Evolutionary conservation across 495 filamentous ascomycete genomes (phyloP).

Genomic region (Penicillium tannophilum): DNA sequence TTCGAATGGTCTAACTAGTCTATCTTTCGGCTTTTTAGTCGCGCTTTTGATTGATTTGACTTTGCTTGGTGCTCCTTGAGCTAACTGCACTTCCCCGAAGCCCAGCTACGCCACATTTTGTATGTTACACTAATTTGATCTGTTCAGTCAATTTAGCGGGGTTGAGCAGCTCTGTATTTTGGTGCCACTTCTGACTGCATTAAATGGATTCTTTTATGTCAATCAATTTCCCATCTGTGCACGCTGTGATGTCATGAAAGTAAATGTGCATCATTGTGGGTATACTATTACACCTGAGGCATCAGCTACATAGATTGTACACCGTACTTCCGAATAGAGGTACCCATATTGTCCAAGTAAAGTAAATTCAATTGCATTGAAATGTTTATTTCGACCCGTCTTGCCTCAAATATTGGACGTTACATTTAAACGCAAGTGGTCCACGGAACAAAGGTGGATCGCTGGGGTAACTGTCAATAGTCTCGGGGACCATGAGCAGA

Average conservation of each 20-base stretch:
- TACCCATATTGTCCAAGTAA: too few species aligned
- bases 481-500: not conserved
- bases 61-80: not conserved
- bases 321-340: not conserved
- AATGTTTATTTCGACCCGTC: not conserved
- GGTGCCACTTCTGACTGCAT: not conserved
- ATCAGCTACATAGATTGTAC: not conserved
- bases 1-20: not conserved
- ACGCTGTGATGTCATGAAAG: not conserved
- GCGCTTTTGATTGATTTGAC: not conserved
- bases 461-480: constrained; percentile 10
- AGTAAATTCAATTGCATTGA: not conserved
- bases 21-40: not conserved
- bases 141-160: not conserved
- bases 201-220: not conserved
- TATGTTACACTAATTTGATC: constrained; percentile 1
- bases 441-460: constrained; percentile 20
- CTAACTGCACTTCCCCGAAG: constrained; percentile 4
- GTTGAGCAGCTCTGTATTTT: not conserved
- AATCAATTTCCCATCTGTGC: not conserved
- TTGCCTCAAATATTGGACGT: constrained; percentile 9
- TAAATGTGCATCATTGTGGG: not conserved
- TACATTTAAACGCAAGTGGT: constrained; percentile 6
- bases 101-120: constrained; percentile 16
- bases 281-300: not conserved